These are phyloP conservation scores for Sequoia sempervirens DNA, from an alignment of 75 land plant species.

Conservation along the genomic window DNA sequence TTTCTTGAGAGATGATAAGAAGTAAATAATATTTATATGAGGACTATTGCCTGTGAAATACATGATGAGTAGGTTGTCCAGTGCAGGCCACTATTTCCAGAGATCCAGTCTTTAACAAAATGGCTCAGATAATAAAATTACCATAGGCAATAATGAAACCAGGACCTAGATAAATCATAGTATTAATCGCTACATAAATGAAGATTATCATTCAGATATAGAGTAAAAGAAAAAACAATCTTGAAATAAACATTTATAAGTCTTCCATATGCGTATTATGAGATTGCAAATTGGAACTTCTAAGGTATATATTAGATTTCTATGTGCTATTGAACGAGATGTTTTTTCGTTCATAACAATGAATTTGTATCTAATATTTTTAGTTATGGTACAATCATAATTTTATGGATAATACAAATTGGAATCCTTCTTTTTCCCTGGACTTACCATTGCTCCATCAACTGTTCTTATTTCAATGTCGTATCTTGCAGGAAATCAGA, in stretches of 20 bases:
- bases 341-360: neutral
- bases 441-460: neutral
- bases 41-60: neutral
- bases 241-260: neutral
- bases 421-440: neutral
- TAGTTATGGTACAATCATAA: neutral
- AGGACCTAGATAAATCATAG: neutral
- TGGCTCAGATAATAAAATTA: neutral
- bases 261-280: neutral
- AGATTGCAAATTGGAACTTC: neutral
- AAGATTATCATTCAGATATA: neutral
- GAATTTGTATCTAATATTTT: neutral
- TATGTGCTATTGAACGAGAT: neutral
- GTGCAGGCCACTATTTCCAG: neutral
- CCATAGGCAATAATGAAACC: neutral
- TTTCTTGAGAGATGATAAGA: neutral
- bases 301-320: neutral
- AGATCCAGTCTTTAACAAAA: neutral
- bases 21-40: neutral
- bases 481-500: slow-evolving; percentile 56
- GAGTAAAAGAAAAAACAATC: neutral
- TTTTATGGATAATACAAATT: neutral
- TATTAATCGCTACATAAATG: neutral
- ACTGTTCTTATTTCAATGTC: neutral
- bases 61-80: neutral